Base-by-base conservation (phyloP, 2,329 filamentous ascomycete species). In the Pseudogymnoascus sp. region DNA sequence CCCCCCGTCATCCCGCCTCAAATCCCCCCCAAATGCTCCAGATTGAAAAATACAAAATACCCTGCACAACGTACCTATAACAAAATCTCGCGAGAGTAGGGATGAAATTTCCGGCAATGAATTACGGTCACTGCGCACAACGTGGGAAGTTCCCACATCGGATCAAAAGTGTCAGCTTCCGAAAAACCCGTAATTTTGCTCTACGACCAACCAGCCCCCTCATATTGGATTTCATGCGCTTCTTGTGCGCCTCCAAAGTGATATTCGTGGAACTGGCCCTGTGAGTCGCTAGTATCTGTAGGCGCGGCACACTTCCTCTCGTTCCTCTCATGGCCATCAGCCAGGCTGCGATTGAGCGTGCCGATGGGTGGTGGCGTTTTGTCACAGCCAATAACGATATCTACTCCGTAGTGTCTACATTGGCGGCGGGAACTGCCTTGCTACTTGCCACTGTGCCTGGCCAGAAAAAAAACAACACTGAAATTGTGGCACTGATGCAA, bases 201-300 rank as follows among this genome's bases (percentile, higher is more conserved):
- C n/a, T 54, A 10, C 26, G 21, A 54, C 47, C 47, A 54, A 54
- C 47, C 26, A 54, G 47, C 47, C 47, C n/a, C 47, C 26, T 54
- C 5, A 33, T 54, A 33, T 54, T 54, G 26, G 47, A 54, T n/a
- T 54, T 54, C 47, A 54, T 54, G 47, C 47, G 47, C 47, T 54
- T 54, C 29, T 33, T n/a, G 9, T 33, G 47, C 11, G 26, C 29
- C 47, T 33, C 6, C 10, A 15, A 33, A 15, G 3, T 9, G 26
- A 54, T 26, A n/a, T 33, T 33, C 9, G 47, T 33, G 47, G 47
- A 17, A 54, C 26, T 13, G 31, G 47, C 47, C 8, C 47, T 54
- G 47, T 54, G 47, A 54, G 47, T 54, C 26, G 47, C 47, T 54
- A 54, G 5, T 31, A 54, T 54, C 26, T n/a, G 26, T 33, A 54